Base-by-base conservation (phyloP, 129 eudicot genomes). In the Smallanthus sonchifolius region DNA sequence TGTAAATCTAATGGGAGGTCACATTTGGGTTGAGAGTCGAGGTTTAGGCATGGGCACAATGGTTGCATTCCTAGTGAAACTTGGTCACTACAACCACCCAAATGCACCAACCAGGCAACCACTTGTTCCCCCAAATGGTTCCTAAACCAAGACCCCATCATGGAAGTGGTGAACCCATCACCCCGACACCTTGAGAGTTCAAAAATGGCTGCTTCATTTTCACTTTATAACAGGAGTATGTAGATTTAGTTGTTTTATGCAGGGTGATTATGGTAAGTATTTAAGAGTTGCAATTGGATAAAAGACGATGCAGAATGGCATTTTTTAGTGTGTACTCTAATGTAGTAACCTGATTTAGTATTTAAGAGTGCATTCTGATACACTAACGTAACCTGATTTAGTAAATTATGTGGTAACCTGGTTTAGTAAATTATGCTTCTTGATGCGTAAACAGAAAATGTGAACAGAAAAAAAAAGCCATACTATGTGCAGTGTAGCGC, bases 1-100 rank as follows among this genome's bases (percentile, higher is more conserved):
- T 72, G 80, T 86, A 40, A 81, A 74, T 78, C 85, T 83, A n/a
- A 86, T 83, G 91, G 91, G 88, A 70, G 91, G 91, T 40, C 85
- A 86, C 66, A 86, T 86, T 0, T 86, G 91, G 91, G 74, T 86
- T 2, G 84, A 83, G 63, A 83, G 91, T 44, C 86, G 84, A 75
- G 91, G 91, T 16, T 65, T 78, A 10, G 88, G 87, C 70, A 86
- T 83, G 77, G 91, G 91, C 54, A 86, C 84, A n/a, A 77, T 76
- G 2, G 88, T 81, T 37, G 65, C 88, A 6, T 86, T 83, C 75
- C 48, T 86, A 3, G 85, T 80, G 47, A 84, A 69, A 72, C 70
- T 86, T 7, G 87, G 86, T 15, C 77, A 65, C 10, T 73, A 77
- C 86, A 75, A 79, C 44, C 70, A 68, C 69, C 74, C 84, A 10